Percentiles rank a stretch among this genome's conserved stretches.
phyloP scores from a whole-genome alignment of 2,329 filamentous ascomycete genomes.

The Trichoderma gracile region DNA sequence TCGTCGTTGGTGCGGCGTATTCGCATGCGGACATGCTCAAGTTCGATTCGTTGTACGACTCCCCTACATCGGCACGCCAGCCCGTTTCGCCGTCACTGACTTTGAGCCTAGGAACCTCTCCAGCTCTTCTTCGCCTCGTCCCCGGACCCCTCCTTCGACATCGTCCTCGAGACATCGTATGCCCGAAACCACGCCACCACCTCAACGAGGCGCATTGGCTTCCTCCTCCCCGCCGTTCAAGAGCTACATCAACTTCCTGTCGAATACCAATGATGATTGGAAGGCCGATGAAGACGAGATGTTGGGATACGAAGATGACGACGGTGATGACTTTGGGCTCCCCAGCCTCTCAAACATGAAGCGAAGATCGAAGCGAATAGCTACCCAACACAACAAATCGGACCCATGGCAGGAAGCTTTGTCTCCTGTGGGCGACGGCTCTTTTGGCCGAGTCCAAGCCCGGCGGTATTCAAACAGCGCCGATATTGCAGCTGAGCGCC shows the following conservation, averaged over 20 bases:
- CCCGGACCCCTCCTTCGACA: constrained; percentile 73
- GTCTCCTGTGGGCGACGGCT: constrained; percentile 41
- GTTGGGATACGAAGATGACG: constrained; percentile 78
- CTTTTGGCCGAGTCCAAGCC: constrained; percentile 43
- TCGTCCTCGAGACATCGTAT: constrained; percentile 52
- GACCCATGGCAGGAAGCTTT: constrained; percentile 35
- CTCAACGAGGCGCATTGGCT: constrained; percentile 53
- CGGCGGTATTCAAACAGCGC: constrained; percentile 78
- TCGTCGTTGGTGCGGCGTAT: constrained; percentile 91
- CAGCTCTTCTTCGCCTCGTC: constrained; percentile 62
- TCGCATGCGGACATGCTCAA: constrained; percentile 95
- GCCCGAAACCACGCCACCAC: constrained; percentile 59
- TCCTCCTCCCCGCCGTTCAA: constrained; percentile 66
- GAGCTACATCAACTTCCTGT: constrained; percentile 78
- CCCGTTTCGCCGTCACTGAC: neutral
- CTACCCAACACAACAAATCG: constrained; percentile 42
- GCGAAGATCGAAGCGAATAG: constrained; percentile 62
- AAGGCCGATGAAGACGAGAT: constrained; percentile 74
- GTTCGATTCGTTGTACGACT: constrained; percentile 72
- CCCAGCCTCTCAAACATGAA: constrained; percentile 92
- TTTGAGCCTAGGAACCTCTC: constrained; percentile 55
- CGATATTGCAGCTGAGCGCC: constrained; percentile 90
- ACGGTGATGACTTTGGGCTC: constrained; percentile 93
- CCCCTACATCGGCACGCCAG: neutral
- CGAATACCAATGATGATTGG: constrained; percentile 82